Percentiles rank a stretch among this genome's conserved stretches.
These are phyloP conservation scores for Suhomyces bolitotheri DNA, from an alignment of 1,139 yeast genomes.

Conservation along the genomic window DNA sequence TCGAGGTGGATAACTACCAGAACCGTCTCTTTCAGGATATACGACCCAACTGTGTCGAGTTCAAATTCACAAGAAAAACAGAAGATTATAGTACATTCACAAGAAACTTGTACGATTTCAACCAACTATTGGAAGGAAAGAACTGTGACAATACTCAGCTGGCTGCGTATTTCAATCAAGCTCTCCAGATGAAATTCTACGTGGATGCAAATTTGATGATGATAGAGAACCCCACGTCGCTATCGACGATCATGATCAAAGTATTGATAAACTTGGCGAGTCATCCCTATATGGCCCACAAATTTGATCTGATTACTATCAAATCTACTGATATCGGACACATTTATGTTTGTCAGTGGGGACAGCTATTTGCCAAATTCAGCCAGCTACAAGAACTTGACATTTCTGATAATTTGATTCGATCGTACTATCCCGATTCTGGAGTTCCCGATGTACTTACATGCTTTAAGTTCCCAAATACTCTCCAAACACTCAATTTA, in stretches of 20 bases:
- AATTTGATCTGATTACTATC: constrained; percentile 28
- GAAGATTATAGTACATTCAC: constrained; percentile 33
- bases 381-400: constrained; percentile 24
- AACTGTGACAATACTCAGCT: constrained; percentile 5
- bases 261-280: constrained; percentile 26
- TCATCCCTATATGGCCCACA: constrained; percentile 20
- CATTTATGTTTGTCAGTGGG: constrained; percentile 36
- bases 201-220: constrained; percentile 31
- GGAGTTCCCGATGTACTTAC: constrained; percentile 25
- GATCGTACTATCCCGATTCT: constrained; percentile 17
- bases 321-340: constrained; percentile 41
- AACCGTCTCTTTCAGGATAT: constrained; percentile 20
- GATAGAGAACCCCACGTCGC: constrained; percentile 31
- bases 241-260: constrained; percentile 30
- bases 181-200: constrained; percentile 26
- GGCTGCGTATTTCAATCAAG: constrained; percentile 20
- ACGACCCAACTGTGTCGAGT: constrained; percentile 29
- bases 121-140: constrained; percentile 21
- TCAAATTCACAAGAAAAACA: constrained; percentile 29
- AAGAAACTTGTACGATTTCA: constrained; percentile 26
- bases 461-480: constrained; percentile 32
- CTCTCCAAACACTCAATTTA: constrained; percentile 25
- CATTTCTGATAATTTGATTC: constrained; percentile 30
- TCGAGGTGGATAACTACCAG: constrained; percentile 15
- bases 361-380: constrained; percentile 30